These are phyloP conservation scores for Calocera viscosa DNA, from an alignment of 768 basidiomycete species.

Conservation along the genomic window DNA sequence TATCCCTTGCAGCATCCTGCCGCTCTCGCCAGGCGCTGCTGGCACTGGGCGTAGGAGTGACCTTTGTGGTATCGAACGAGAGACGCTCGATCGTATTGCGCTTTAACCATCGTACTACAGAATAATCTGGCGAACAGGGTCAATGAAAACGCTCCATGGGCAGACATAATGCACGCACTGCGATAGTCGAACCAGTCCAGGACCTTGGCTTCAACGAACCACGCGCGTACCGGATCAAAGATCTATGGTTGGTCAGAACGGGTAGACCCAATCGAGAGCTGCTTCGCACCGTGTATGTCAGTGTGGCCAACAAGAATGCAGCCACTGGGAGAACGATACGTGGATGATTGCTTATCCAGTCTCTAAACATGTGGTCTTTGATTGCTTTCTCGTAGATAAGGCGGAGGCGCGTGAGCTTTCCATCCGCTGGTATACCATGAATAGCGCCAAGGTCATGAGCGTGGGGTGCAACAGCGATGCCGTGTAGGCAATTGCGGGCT, in stretches of 20 bases:
- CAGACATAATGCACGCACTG: conserved; percentile 32
- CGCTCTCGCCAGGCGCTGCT: conserved; percentile 16
- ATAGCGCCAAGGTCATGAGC: background rate
- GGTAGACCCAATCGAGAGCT: background rate
- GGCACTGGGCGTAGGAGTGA: background rate
- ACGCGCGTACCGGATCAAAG: conserved; percentile 79
- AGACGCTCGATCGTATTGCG: conserved; percentile 46
- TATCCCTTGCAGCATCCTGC: background rate
- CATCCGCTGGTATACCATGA: conserved; percentile 8
- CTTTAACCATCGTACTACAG: conserved; percentile 64
- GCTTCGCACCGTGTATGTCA: conserved; percentile 71
- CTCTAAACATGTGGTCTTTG: conserved; percentile 52
- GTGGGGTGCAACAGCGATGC: conserved; percentile 28
- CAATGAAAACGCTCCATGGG: background rate
- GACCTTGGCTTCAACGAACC: conserved; percentile 73
- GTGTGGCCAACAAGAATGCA: conserved; percentile 75
- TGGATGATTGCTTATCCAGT: conserved; percentile 80
- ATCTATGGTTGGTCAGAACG: conserved; percentile 37
- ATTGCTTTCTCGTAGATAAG: conserved; percentile 50
- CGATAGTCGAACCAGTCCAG: conserved; percentile 72
- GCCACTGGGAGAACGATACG: conserved; percentile 67
- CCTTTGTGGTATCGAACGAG: conserved; percentile 10
- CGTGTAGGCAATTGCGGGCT: conserved; percentile 73
- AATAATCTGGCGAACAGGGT: conserved; percentile 40
- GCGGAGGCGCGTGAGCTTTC: conserved; percentile 35